Evolutionary conservation across 768 basidiomycete genomes (phyloP), one percentile per base, ranked within the genome.

Genomic region (Lenzites betulinus): DNA sequence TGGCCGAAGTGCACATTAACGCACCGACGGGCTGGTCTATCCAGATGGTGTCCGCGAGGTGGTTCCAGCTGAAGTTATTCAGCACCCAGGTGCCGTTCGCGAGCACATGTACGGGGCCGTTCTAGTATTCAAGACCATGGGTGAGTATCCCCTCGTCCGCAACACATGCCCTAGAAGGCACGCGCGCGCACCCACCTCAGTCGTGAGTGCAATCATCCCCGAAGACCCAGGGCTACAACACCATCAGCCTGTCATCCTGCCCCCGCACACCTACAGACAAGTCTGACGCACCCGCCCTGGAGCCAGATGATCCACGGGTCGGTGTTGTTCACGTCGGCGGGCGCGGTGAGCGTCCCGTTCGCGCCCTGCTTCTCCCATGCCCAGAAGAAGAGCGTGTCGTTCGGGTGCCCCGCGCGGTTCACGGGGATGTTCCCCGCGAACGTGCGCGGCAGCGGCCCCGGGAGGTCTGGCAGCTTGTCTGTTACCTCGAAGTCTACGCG

Each of bases 301-400:
- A 90, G 71, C 87, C 87, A 90, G 47, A 90, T 87, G 5, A 81
- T 81, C 89, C 89, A 89, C 1, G 89, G 88, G 26, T 84, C 76
- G n/a, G 73, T 62, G 51, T 69, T 76, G 22, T 67, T 70, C 20
- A 70, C 67, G 38, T 64, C 68, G n/a, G 67, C 67, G 9, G 64
- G 59, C 58, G 68, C 72, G 16, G 83, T 88, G 54, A 90, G 73
- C 1, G 89, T 69, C 18, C 72, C 73, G 25, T 66, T 66, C 50
- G 55, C 66, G 23, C 66, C 67, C 35, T 58, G 46, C 26, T 63
- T 63, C 53, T 73, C 72, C 38, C 72, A 70, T 18, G 54, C 73
- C 70, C 69, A 72, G 64, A 73, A 74, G 64, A 74, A 74, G 23
- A 74, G 66, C 8, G 72, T 72, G 59, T 72, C 57, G 60, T 74